Percentiles rank a stretch among this genome's conserved stretches.
phyloP scores from a whole-genome alignment of 768 basidiomycete species.

The Panaeolus cyanescens region DNA sequence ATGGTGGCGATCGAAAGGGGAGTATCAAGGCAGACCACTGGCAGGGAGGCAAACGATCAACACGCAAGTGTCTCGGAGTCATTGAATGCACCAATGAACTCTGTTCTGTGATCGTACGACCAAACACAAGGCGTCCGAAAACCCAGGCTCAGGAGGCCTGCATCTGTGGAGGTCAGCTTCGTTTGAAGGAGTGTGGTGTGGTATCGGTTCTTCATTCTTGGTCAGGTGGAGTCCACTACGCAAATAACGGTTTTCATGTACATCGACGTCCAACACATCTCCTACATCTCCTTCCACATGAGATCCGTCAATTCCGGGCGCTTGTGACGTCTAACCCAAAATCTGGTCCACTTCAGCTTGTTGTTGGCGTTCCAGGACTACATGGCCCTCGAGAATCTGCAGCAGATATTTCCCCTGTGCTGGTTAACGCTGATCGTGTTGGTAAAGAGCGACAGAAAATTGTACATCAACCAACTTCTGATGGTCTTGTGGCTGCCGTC shows the following conservation, averaged over 20 bases:
- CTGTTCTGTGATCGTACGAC: constrained; percentile 4
- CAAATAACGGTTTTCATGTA: constrained; percentile 14
- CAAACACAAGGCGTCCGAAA: neutral
- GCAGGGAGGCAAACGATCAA: too few species aligned
- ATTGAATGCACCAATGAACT: constrained; percentile 9
- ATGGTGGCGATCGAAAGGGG: too few species aligned
- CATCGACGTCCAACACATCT: constrained; percentile 17
- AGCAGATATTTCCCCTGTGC: constrained; percentile 13
- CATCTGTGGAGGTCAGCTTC: neutral
- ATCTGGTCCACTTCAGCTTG: constrained; percentile 12
- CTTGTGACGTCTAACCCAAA: constrained; percentile 14
- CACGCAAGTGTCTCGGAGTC: constrained; percentile 16
- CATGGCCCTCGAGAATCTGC: constrained; percentile 18
- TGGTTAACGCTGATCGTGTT: constrained; percentile 15
- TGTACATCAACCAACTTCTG: neutral
- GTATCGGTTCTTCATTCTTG: constrained; percentile 8
- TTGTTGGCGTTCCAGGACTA: constrained; percentile 18
- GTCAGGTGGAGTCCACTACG: constrained; percentile 16
- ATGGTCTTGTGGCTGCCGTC: constrained; percentile 9
- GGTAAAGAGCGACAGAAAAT: constrained; percentile 15
- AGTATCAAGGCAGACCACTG: too few species aligned
- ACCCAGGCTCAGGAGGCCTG: constrained; percentile 6
- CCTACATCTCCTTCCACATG: constrained; percentile 13
- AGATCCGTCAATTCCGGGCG: constrained; percentile 5
- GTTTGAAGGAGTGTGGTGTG: constrained; percentile 3